phyloP scores from a whole-genome alignment of 805 yeast species.

The Hanseniaspora hatyaiensis region DNA sequence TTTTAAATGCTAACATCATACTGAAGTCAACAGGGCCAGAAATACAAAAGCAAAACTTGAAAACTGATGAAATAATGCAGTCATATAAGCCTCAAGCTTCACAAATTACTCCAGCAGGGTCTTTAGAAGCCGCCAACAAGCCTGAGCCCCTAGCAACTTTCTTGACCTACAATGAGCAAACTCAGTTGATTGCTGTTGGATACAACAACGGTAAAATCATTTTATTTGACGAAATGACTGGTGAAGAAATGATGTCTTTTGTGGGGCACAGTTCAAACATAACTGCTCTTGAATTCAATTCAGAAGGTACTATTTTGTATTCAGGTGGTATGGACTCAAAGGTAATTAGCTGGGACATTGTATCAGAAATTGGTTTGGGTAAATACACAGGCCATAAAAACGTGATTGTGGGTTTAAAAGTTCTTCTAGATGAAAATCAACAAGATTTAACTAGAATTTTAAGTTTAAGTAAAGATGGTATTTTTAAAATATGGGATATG shows the following conservation, averaged over 20 bases:
- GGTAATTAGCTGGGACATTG: slow-evolving; percentile 87
- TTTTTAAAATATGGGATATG: slow-evolving; percentile 87
- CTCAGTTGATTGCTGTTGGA: slow-evolving; percentile 76
- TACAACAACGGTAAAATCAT: slow-evolving; percentile 80
- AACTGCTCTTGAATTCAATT: slow-evolving; percentile 58
- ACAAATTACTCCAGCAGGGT: slow-evolving; percentile 45
- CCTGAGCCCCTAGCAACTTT: slow-evolving; percentile 52
- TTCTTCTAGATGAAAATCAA: slow-evolving; percentile 44
- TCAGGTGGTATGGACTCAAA: slow-evolving; percentile 82
- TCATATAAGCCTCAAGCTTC: slow-evolving; percentile 36
- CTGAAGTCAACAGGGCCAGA: slow-evolving; percentile 9
- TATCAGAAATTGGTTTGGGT: slow-evolving; percentile 79
- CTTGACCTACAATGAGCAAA: slow-evolving; percentile 46
- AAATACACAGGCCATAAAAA: slow-evolving; percentile 83
- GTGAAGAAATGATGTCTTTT: slow-evolving; percentile 64
- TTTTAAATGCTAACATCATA: background rate
- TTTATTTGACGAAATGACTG: slow-evolving; percentile 80
- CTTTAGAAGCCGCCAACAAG: slow-evolving; percentile 51
- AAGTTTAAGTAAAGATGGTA: slow-evolving; percentile 78
- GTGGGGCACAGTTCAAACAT: slow-evolving; percentile 84
- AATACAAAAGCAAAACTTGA: slow-evolving; percentile 36
- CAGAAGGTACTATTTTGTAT: slow-evolving; percentile 68
- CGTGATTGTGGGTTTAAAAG: slow-evolving; percentile 55
- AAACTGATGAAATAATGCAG: slow-evolving; percentile 63
- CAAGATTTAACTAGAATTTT: slow-evolving; percentile 47